Evolutionary conservation across 176 grass and related monocot species (phyloP).

Genomic region (Phoenix dactylifera): DNA sequence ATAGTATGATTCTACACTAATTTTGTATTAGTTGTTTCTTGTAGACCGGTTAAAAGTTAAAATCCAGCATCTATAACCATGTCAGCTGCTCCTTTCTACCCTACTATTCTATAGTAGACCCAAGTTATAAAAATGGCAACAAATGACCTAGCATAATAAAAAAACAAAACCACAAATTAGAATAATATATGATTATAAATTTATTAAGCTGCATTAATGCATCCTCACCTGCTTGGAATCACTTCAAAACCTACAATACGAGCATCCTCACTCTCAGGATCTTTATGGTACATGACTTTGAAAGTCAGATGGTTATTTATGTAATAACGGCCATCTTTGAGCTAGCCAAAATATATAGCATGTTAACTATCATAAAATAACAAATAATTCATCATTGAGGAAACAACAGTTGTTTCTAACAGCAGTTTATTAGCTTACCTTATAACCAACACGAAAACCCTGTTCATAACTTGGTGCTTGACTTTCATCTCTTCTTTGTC

Average conservation of each 20-base stretch:
- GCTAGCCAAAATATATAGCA: conserved; percentile 11
- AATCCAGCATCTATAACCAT: background rate
- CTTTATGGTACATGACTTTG: conserved; percentile 47
- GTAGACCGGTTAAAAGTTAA: background rate
- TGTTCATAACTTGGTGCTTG: conserved; percentile 41
- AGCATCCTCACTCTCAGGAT: conserved; percentile 23
- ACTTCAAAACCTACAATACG: conserved; percentile 50
- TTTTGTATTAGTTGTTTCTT: background rate
- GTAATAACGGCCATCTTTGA: conserved; percentile 30
- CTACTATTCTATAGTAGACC: background rate
- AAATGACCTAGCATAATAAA: background rate
- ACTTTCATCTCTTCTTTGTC: conserved; percentile 37
- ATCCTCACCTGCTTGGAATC: conserved; percentile 34
- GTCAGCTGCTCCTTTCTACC: background rate
- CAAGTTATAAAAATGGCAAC: background rate
- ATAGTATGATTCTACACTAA: background rate
- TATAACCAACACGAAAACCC: conserved; percentile 37
- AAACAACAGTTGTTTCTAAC: background rate
- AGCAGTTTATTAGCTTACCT: conserved; percentile 17
- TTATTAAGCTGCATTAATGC: background rate
- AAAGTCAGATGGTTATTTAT: conserved; percentile 55
- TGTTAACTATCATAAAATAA: background rate
- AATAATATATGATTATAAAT: background rate
- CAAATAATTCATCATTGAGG: background rate
- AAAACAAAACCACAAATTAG: conserved; percentile 1